Evolutionary conservation across 1,284 basidiomycete genomes (phyloP).

Genomic region (Microbotryum saponariae): DNA sequence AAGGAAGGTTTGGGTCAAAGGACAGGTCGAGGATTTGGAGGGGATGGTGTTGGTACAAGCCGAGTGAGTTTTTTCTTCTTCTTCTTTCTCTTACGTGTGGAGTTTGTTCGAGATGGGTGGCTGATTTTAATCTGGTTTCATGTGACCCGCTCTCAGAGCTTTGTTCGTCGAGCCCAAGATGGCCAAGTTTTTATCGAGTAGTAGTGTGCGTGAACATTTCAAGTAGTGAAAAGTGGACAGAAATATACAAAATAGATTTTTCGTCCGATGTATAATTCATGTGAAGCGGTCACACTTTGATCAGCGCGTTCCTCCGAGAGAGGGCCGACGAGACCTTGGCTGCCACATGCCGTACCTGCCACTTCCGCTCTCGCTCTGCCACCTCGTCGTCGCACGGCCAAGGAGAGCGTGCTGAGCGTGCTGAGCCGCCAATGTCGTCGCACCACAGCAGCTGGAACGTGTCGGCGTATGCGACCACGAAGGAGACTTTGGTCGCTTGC

Average conservation of each 20-base stretch:
- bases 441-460: no score
- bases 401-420: no score
- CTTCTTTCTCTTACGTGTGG: not conserved
- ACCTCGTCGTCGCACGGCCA: no score
- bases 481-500: conserved; percentile 18
- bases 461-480: conserved; percentile 1
- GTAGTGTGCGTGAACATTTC: conserved; percentile 22
- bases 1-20: conserved; percentile 66
- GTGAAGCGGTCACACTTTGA: no score
- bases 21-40: conserved; percentile 63
- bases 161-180: conserved; percentile 78
- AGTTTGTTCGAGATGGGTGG: not conserved
- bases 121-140: not conserved
- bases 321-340: no score
- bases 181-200: conserved; percentile 58
- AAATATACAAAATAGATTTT: no score
- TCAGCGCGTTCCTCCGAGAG: no score
- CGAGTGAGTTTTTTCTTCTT: conserved; percentile 52
- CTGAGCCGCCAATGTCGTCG: no score
- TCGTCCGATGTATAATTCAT: no score
- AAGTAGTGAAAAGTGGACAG: conserved; percentile 4
- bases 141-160: conserved; percentile 45
- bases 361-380: no score
- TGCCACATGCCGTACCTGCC: no score
- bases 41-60: conserved; percentile 75